Evolutionary conservation across 1,284 basidiomycete species (phyloP), one percentile per base, ranked within the genome.

Genomic region (Neonothopanus nambi): DNA sequence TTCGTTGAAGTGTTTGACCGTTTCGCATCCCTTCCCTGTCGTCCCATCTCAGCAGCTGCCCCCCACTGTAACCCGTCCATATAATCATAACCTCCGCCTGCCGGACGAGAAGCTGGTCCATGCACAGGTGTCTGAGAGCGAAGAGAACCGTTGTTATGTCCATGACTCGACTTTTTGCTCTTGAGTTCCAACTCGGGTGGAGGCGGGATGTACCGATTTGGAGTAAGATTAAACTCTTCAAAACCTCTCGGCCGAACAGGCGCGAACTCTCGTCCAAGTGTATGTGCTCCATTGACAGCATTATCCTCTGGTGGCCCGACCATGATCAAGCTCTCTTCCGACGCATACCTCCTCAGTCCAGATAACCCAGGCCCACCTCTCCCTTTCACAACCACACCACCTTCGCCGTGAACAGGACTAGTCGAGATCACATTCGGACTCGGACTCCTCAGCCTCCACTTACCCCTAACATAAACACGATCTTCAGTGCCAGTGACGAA

Each of bases 361-460:
- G 37, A 33, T 15, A 45, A 24, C n/a, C 5, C 24, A 12, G 47
- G 36, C 9, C 39, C 30, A 3, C 28, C n/a, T 24, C 21, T 52
- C 5, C 44, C 38, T 28, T 38, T 39, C 12, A 30, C n/a, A n/a
- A 12, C 36, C 5, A 15, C 30, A 20, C 21, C 21, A 3, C 35
- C 39, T 11, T 30, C 41, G n/a, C 26, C 26, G 26, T 26, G 24
- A 2, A 15, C 15, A 37, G 49, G 43, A 28, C 52, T 43, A n/a
- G 21, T 28, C 15, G 39, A 41, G 18, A 39, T 51, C 15, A 51
- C 23, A 8, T 40, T 40, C 9, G 52, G 46, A 21, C 52, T 54
- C 6, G 52, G 52, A 48, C 39, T 54, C 40, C 52, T 26, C 45
- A 54, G 36, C n/a, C 46, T 46, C 52, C 39, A 54, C 23, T 48